Conservation (phyloP, 768 basidiomycete genomes). For the Lactarius deliciosus region DNA sequence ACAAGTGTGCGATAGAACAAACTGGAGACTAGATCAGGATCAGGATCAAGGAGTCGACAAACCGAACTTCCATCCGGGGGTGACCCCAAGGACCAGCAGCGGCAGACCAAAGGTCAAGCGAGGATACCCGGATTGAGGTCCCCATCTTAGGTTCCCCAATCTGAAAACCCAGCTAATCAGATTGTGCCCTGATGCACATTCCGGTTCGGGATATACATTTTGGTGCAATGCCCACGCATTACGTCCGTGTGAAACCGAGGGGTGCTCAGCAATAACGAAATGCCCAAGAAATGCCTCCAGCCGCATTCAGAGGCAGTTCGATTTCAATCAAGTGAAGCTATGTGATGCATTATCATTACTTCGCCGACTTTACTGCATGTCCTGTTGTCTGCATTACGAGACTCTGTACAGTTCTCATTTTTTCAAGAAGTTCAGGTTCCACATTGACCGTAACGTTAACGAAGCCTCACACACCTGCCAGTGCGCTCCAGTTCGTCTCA, state of each 20-base stretch:
- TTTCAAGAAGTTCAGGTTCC: neutral
- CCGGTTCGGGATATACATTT: neutral
- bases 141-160: neutral
- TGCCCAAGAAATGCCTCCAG: neutral
- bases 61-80: constrained; percentile 9
- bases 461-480: neutral
- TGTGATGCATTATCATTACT: neutral
- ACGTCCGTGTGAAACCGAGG: constrained; percentile 14
- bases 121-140: constrained; percentile 1
- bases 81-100: neutral
- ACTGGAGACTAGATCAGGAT: constrained; percentile 7
- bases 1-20: neutral
- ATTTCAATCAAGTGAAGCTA: constrained; percentile 13
- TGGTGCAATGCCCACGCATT: constrained; percentile 1
- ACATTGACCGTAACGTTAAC: neutral
- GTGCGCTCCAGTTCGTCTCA: neutral
- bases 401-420: neutral
- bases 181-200: constrained; percentile 8
- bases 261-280: constrained; percentile 1
- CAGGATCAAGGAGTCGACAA: constrained; percentile 9
- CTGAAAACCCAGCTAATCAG: constrained; percentile 1
- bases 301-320: constrained; percentile 8
- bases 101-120: neutral
- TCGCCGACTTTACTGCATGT: neutral
- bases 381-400: neutral